Conservation (phyloP, 306 rosid genomes). For the Arachis hypogaea region DNA sequence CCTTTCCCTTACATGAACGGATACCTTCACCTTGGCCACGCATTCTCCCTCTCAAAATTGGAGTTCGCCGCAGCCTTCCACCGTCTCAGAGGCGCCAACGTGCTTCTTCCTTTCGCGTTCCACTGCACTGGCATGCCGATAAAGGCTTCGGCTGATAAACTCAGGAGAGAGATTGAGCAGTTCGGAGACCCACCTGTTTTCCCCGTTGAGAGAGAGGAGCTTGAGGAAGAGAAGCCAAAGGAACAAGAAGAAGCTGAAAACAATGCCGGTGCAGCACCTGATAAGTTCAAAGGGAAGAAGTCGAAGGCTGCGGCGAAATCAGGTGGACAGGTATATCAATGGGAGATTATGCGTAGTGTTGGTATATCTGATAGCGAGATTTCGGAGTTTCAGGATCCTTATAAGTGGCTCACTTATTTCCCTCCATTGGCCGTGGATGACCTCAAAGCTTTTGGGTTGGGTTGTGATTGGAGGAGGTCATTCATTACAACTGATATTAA, state of each 20-base stretch:
- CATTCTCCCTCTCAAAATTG: constrained; percentile 75
- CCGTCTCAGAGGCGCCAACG: constrained; percentile 83
- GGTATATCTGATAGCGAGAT: constrained; percentile 80
- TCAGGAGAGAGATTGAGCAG: constrained; percentile 69
- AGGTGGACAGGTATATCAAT: constrained; percentile 72
- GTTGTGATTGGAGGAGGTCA: constrained; percentile 97
- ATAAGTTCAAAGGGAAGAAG: constrained; percentile 84
- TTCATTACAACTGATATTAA: constrained; percentile 80
- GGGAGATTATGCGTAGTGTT: constrained; percentile 95
- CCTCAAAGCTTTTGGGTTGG: constrained; percentile 87
- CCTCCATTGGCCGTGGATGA: constrained; percentile 93
- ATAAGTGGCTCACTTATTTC: constrained; percentile 80
- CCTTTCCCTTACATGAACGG: constrained; percentile 97
- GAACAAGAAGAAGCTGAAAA: constrained; percentile 31
- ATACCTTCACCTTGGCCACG: constrained; percentile 83
- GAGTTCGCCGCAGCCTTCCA: constrained; percentile 92
- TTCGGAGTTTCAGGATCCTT: constrained; percentile 74
- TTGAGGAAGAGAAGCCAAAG: constrained; percentile 40
- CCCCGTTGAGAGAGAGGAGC: constrained; percentile 49
- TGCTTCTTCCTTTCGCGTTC: constrained; percentile 81
- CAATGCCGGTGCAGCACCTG: constrained; percentile 53
- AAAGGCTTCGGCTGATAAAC: constrained; percentile 94
- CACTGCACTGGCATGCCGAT: constrained; percentile 99
- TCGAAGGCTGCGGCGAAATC: constrained; percentile 81
- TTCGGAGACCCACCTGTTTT: constrained; percentile 83